These are phyloP conservation scores for cucumber (Cucumis sativus) DNA, from an alignment of 306 rosid species.

Conservation along the genomic window Cucumber_9930_V3 NC_026657.2:5093501-5094000, in stretches of 20 bases:
- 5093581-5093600: slow-evolving; percentile 59
- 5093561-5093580: slow-evolving; percentile 72
- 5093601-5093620: slow-evolving; percentile 50
- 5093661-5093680: neutral
- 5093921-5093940: neutral
- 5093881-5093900: slow-evolving; percentile 10
- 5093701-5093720: neutral
- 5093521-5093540: slow-evolving; percentile 79
- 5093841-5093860: slow-evolving; percentile 59
- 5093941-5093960: neutral
- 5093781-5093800: slow-evolving; percentile 68
- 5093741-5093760: slow-evolving; percentile 81
- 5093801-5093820: slow-evolving; percentile 68
- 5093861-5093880: slow-evolving; percentile 89
- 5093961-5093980: neutral
- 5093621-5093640: slow-evolving; percentile 70
- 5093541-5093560: slow-evolving; percentile 61
- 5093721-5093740: neutral
- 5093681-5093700: neutral
- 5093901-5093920: neutral
- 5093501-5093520: slow-evolving; percentile 64
- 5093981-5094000: neutral
- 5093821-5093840: slow-evolving; percentile 74
- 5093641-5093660: slow-evolving; percentile 33
- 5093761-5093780: slow-evolving; percentile 84